Conservation (phyloP, 805 yeast genomes). For the Suhomyces xylopsoci region DNA sequence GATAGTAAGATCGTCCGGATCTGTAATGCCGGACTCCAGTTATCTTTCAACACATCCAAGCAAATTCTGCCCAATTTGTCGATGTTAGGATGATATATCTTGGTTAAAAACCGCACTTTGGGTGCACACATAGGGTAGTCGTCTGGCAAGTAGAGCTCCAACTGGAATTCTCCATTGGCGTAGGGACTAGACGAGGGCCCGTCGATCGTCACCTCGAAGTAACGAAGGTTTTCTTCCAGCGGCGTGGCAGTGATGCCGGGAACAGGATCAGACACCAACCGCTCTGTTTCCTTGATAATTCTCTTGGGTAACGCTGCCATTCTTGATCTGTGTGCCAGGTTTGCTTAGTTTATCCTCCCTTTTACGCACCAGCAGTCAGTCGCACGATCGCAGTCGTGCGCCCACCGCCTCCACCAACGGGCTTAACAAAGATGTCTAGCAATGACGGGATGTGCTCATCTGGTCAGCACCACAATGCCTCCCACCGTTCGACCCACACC, state of each 20-base stretch:
- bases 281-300: slow-evolving; percentile 93
- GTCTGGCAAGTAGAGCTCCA: slow-evolving; percentile 89
- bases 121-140: slow-evolving; percentile 99
- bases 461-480: slow-evolving; percentile 10
- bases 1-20: slow-evolving; percentile 88
- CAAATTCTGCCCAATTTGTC: slow-evolving; percentile 95
- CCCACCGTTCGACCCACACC: slow-evolving; percentile 29
- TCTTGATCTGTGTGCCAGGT: not conserved
- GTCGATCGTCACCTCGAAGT: slow-evolving; percentile 86
- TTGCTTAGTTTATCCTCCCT: not conserved
- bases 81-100: slow-evolving; percentile 94
- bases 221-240: slow-evolving; percentile 89
- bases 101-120: slow-evolving; percentile 88
- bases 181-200: slow-evolving; percentile 93
- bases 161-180: slow-evolving; percentile 71
- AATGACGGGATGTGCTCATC: not conserved
- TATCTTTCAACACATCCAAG: slow-evolving; percentile 87
- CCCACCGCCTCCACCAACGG: not conserved
- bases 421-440: not conserved
- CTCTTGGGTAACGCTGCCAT: slow-evolving; percentile 80
- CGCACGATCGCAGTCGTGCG: not conserved
- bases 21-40: slow-evolving; percentile 98
- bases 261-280: slow-evolving; percentile 89
- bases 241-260: slow-evolving; percentile 94
- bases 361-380: not conserved